These are phyloP conservation scores for Phytopythium ostracodes DNA, from an alignment of 352 stramenopile genomes.

Conservation along the genomic window DNA sequence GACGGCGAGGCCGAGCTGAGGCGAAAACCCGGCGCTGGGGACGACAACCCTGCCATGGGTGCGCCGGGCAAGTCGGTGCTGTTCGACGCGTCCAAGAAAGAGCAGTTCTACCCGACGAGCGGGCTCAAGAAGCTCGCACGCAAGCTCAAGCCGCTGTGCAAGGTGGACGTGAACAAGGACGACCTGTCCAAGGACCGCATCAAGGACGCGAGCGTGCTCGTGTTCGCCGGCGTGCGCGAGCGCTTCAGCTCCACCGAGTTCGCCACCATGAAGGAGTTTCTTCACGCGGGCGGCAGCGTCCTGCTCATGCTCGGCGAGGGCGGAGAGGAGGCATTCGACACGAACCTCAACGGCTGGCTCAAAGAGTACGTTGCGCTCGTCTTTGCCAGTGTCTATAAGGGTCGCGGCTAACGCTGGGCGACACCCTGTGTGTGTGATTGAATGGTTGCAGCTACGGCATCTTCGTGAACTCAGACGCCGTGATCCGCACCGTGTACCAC, in stretches of 20 bases:
- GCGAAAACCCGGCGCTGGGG: not conserved
- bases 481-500: constrained; percentile 93
- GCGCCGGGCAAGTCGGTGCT: constrained; percentile 38
- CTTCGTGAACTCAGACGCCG: constrained; percentile 81
- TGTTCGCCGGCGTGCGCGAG: constrained; percentile 89
- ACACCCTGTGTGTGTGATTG: too few species aligned
- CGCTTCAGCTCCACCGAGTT: constrained; percentile 89
- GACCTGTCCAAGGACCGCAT: constrained; percentile 87
- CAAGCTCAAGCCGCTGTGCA: constrained; percentile 84
- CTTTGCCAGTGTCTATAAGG: not conserved
- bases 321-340: constrained; percentile 86
- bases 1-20: constrained; percentile 10
- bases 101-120: constrained; percentile 87
- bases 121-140: constrained; percentile 94
- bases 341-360: constrained; percentile 94
- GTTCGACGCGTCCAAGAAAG: constrained; percentile 93
- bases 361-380: constrained; percentile 71
- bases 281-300: constrained; percentile 86
- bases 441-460: constrained; percentile 66
- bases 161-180: constrained; percentile 95
- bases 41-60: constrained; percentile 10
- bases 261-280: constrained; percentile 84
- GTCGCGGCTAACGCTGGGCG: too few species aligned
- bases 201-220: constrained; percentile 81
- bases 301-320: constrained; percentile 91